Conservation (phyloP, 192 early-diverging fungal genomes). For the Allomyces macrogynus region DNA sequence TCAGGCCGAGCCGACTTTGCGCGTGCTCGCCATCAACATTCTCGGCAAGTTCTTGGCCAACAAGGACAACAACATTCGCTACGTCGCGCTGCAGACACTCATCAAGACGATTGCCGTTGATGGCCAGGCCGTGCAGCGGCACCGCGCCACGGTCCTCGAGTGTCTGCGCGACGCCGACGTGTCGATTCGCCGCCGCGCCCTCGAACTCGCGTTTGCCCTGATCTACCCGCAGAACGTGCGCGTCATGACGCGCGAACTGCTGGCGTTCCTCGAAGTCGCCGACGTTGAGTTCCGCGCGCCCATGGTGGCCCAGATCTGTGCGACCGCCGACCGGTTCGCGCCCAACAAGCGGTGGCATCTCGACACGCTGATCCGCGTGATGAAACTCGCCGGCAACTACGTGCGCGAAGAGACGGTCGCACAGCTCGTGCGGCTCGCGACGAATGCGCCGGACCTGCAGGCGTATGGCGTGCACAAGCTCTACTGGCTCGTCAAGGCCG, state of each 20-base stretch:
- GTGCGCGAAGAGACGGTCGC: conserved; percentile 55
- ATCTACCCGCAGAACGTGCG: conserved; percentile 86
- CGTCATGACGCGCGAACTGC: conserved; percentile 73
- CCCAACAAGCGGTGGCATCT: conserved; percentile 94
- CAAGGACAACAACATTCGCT: conserved; percentile 94
- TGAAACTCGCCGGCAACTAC: conserved; percentile 50
- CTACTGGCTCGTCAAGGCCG: conserved; percentile 61
- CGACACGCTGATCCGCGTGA: conserved; percentile 78
- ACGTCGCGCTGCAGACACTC: conserved; percentile 94
- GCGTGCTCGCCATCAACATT: conserved; percentile 93
- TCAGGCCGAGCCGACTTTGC: conserved; percentile 72
- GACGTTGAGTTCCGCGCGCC: conserved; percentile 73
- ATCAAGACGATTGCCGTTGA: conserved; percentile 77
- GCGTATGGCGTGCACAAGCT: conserved; percentile 77
- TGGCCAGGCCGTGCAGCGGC: conserved; percentile 84
- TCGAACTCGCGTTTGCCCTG: conserved; percentile 90
- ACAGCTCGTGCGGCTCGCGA: conserved; percentile 77
- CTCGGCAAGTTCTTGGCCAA: conserved; percentile 88
- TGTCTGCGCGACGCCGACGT: conserved; percentile 89
- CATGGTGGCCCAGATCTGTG: conserved; percentile 78
- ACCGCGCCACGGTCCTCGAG: conserved; percentile 86
- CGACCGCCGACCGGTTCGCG: conserved; percentile 80
- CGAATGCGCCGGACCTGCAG: conserved; percentile 55
- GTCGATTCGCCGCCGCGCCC: conserved; percentile 84
- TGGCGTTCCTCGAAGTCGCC: conserved; percentile 78